Evolutionary conservation across 1,139 yeast genomes (phyloP), one percentile per base, ranked within the genome.

Genomic region (Zygoascus hellenicus): DNA sequence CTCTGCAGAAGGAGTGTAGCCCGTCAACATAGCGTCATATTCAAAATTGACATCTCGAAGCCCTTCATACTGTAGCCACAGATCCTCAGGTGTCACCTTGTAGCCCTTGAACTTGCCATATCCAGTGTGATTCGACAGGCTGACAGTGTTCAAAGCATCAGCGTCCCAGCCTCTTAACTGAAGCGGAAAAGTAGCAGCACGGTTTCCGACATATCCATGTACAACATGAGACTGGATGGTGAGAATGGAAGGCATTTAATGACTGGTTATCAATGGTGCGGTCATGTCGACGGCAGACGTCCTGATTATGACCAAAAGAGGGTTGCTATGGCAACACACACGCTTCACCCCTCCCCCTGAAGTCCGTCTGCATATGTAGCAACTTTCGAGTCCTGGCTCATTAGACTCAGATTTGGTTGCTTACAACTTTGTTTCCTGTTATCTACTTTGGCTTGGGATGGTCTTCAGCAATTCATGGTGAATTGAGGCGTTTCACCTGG

Each of bases 121-220:
- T 13, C 72, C 95, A 0, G 95, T 86, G 64, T 87, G 95, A 58
- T 86, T 87, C 9, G 92, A 82, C 56, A 78, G 81, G 57, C 84
- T 82, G 19, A 87, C 92, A 2, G 95, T 83, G 61, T 87, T 85
- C 52, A 87, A 63, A 9, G 76, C 80, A 62, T 87, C 95, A 10
- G 85, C 95, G 57, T 88, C 86, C 95, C 95, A 88, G 2, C 92
- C 92, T 9, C 72, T 66, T 47, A 73, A 74, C 59, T 87, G 96
- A 10, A 87, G 66, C 0, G 96, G 95, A 62, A 87, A 84, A 0
- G 87, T 80, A 1, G 87, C 81, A 1, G 94, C 89, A 49, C 82
- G 74, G 61, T 83, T 84, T 1, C 95, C 95, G 13, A 85, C 95
- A 58, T 84, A 85, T 2, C 96, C 96, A 59, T 87, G 95, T 2